Percentiles rank a stretch among this genome's conserved stretches.
These are phyloP conservation scores for Claviceps sp. DNA, from an alignment of 2,329 filamentous ascomycete genomes.

Conservation along the genomic window DNA sequence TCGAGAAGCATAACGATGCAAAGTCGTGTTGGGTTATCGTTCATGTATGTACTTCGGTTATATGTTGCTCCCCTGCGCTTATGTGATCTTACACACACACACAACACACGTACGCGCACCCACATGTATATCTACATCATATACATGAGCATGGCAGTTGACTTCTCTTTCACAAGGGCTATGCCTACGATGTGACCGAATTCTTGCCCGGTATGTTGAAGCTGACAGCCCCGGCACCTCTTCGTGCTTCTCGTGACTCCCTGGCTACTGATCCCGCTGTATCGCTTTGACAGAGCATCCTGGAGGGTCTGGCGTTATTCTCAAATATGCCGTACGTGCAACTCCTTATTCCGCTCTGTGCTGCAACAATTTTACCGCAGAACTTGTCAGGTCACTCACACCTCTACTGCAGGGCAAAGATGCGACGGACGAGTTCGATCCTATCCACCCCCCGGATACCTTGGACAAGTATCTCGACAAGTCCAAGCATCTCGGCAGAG, in stretches of 20 bases:
- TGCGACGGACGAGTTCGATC: slow-evolving; percentile 82
- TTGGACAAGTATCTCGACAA: slow-evolving; percentile 71
- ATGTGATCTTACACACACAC: too few relatives aligned
- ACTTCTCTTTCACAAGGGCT: slow-evolving; percentile 35
- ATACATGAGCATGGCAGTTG: not conserved
- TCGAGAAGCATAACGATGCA: slow-evolving; percentile 60
- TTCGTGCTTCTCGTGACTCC: not conserved
- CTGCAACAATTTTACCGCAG: too few relatives aligned
- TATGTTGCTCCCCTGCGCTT: not conserved
- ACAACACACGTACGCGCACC: too few relatives aligned
- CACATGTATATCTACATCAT: too few relatives aligned
- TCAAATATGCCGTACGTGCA: slow-evolving; percentile 66
- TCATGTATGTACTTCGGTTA: slow-evolving; percentile 35
- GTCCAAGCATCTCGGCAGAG: slow-evolving; percentile 77
- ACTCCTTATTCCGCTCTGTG: too few relatives aligned
- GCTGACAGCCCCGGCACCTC: not conserved
- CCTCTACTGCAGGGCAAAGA: slow-evolving; percentile 56
- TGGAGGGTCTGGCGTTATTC: slow-evolving; percentile 80
- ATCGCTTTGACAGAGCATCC: slow-evolving; percentile 52
- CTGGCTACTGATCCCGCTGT: not conserved
- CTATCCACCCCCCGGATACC: slow-evolving; percentile 78
- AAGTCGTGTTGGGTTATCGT: slow-evolving; percentile 90
- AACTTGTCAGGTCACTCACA: not conserved
- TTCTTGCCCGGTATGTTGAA: slow-evolving; percentile 55
- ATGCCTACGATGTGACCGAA: slow-evolving; percentile 81